Evolutionary conservation across 2,329 filamentous ascomycete species (phyloP), one percentile per base, ranked within the genome.

Genomic region (Calonectria ilicicola): DNA sequence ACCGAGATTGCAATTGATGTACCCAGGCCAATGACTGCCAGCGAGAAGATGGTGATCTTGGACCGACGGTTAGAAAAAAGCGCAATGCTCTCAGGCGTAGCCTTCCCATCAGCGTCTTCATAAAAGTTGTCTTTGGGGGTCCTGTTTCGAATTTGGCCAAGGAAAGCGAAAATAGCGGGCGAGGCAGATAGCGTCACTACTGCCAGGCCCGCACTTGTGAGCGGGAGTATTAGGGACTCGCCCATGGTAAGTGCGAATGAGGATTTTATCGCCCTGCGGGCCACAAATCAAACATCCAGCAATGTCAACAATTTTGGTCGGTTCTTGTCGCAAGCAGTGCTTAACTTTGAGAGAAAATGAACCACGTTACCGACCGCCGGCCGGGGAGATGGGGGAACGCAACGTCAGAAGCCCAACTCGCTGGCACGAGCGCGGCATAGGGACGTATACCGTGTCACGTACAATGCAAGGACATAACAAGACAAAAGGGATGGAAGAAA

Each of bases 81-180:
- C 26, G 87, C 87, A 65, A 91, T 81, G 1, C 91, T 91, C 79
- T 93, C 91, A 47, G 90, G 87, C 0, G 91, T 93, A 38, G 92
- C 93, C 74, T 89, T 87, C 62, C 94, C 94, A 83, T 96, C 94
- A 73, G 88, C 84, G 79, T 96, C 94, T 76, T 91, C 85, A 79
- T 95, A 95, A 15, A 87, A 84, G 14, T 87, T 83, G 47, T 88
- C 84, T 70, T 83, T 84, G 10, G 84, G 82, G 5, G 79, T 80
- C 27, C 82, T 81, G 46, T 80, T 77, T 38, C 81, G 83, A 42
- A 82, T 71, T 70, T 87, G 85, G 38, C 76, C 75, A 56, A 82
- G 42, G 42, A 85, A 76, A 51, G 82, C 81, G 44, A 80, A 71
- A 26, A 85, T 40, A 47, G 84, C 83, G 12, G 86, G 86, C 8